Evolutionary conservation across 306 rosid genomes (phyloP), one percentile per base, ranked within the genome.

Genomic region (Carpinus viminea): DNA sequence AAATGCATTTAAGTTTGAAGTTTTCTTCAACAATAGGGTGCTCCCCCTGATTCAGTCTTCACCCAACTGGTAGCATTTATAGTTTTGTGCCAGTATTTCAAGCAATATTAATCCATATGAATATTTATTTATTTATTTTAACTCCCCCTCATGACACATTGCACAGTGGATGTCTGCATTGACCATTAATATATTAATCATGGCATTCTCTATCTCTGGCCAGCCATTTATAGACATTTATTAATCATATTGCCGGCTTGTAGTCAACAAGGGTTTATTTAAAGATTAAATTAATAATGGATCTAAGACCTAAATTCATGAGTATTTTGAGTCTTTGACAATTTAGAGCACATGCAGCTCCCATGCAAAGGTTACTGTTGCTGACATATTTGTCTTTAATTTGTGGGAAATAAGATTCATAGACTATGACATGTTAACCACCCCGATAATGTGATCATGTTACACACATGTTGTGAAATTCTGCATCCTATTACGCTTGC

Each of bases 371-470:
- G 65, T 59, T 50, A 28, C 53, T 73, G 74, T 72, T 41, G 45
- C 45, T 68, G 34, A 16, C 70, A 74, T 74, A 47, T 59, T 1
- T 59, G 64, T 38, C 34, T 41, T 17, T 20, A 0, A 55, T 31
- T 41, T 24, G 34, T 6, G 70, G n/a, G 13, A 13, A 36, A 20
- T 20, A 26, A 60, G 47, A n/a, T 11, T 65, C 7, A 34, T 4
- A 66, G 76, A 80, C 52, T 34, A 72, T 55, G 84, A 80, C 87
- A 56, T 76, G 2, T 46, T 74, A 84, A 76, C 87, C n/a, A 57
- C 76, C 77, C 24, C 56, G 28, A 68, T 72, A 55, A 72, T 64
- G 65, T 46, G 16, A 41, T 77, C 80, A 8, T n/a, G 81, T 76
- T 78, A 55, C 72, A 79, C 77, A 24, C 51, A 3, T 21, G 6